Base-by-base conservation (phyloP, 2,329 filamentous ascomycete species). In the Aspergillus brasiliensis region DNA sequence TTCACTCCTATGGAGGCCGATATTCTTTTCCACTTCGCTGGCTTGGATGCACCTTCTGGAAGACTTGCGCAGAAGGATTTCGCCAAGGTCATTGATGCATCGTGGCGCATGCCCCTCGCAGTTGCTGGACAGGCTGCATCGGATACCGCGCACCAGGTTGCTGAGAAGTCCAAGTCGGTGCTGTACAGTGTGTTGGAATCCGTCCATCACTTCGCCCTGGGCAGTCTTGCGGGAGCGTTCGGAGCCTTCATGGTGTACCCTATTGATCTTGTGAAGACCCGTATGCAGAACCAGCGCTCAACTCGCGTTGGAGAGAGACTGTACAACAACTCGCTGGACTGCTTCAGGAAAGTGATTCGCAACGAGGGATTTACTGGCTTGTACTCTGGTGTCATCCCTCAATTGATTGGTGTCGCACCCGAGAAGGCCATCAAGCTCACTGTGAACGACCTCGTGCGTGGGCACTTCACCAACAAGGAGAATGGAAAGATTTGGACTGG, bases 401-500 rank as follows among this genome's bases (percentile, higher is more conserved):
- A 99, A 82, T 85, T 99, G 48, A 91, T 99, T 64, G 95, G 95
- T 77, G 95, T 99, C 48, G 95, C 95, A n/a, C 95, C 95, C 2
- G 95, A 99, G 77, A 99, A 99, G 83, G 95, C 95, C 68, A 99
- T 99, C 81, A 99, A 99, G 82, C 86, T 99, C 64, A 99, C 95
- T 0, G 93, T 99, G 71, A 99, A 99, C 78, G 95, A 99, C 74
- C 80, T 99, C 57, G 92, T 96, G 21, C 89, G 95, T 72, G 84
- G 85, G 8, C 83, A 85, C 66, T 89, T 93, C 71, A 90, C 88
- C 3, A 88, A 92, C 71, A 86, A 87, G 71, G 85, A 91, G 64
- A 87, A 85, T 44, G 89, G 90, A 52, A 81, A 86, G 60, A 97
- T 99, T 71, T 84, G 82, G 72, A 78, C 86, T 69, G 80, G 82